Conservation (phyloP, 1,139 yeast species). For the Yamadazyma blattariae region DNA sequence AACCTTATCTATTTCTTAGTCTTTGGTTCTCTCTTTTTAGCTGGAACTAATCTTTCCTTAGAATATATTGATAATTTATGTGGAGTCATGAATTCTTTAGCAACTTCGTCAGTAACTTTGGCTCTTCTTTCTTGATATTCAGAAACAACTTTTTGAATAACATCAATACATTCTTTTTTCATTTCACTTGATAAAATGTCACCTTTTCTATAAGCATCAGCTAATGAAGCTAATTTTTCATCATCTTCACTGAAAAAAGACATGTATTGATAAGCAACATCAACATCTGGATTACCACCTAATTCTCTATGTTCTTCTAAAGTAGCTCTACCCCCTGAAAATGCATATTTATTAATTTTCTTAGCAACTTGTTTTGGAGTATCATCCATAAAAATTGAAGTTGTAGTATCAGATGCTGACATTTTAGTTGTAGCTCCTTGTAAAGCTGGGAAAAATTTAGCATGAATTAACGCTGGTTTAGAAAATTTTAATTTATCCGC, state of each 20-base stretch:
- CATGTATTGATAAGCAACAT: conserved; percentile 91
- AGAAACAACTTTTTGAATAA: conserved; percentile 72
- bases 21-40: conserved; percentile 48
- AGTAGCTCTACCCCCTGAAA: conserved; percentile 89
- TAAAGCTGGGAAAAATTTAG: conserved; percentile 96
- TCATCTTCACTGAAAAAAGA: conserved; percentile 90
- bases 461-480: conserved; percentile 90
- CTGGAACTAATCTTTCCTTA: conserved; percentile 68
- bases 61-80: conserved; percentile 77
- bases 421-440: conserved; percentile 97
- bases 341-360: conserved; percentile 95
- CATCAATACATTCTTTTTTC: conserved; percentile 83
- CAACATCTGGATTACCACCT: conserved; percentile 96
- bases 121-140: conserved; percentile 80
- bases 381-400: conserved; percentile 91
- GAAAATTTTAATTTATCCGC: conserved; percentile 88
- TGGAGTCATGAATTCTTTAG: conserved; percentile 77
- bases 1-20: conserved; percentile 1
- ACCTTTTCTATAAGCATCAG: conserved; percentile 72
- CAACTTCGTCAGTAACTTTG: conserved; percentile 60
- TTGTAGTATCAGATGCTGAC: conserved; percentile 85
- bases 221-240: conserved; percentile 61
- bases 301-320: conserved; percentile 83
- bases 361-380: conserved; percentile 88
- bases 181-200: conserved; percentile 88